phyloP scores from a whole-genome alignment of 2,329 filamentous ascomycete genomes.

The Fusarium zealandicum region DNA sequence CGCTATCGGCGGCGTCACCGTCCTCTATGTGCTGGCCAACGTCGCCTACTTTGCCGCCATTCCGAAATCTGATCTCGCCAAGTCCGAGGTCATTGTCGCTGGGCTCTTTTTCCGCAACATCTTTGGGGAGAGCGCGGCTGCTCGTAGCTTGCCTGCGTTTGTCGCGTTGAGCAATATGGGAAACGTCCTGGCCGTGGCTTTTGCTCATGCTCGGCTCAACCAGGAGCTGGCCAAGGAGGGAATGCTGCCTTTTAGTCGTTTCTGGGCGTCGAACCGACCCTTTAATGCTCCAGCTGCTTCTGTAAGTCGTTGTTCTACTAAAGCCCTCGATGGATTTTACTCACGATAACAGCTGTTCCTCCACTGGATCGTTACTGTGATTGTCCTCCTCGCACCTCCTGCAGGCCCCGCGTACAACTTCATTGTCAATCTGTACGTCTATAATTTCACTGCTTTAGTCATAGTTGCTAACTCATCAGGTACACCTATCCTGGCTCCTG shows the following conservation, averaged over 20 bases:
- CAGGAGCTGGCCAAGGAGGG: conserved; percentile 76
- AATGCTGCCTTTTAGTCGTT: conserved; percentile 67
- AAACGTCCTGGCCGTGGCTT: conserved; percentile 68
- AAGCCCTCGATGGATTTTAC: not conserved
- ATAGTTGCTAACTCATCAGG: conserved; percentile 35
- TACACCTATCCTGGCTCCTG: conserved; percentile 61
- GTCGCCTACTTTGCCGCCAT: conserved; percentile 71
- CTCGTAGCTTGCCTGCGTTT: conserved; percentile 58
- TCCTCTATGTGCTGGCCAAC: conserved; percentile 69
- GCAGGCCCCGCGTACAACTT: conserved; percentile 75
- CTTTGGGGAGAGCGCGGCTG: conserved; percentile 63
- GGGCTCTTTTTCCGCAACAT: conserved; percentile 68
- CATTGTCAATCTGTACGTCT: conserved; percentile 58
- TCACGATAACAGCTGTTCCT: conserved; percentile 58
- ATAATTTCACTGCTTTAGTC: accelerated
- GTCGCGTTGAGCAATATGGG: conserved; percentile 68
- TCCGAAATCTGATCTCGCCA: conserved; percentile 63
- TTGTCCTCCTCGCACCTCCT: conserved; percentile 71
- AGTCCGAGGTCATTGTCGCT: conserved; percentile 66
- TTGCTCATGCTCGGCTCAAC: conserved; percentile 65
- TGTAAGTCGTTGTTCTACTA: conserved; percentile 42
- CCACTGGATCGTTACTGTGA: conserved; percentile 70
- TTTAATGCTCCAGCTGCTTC: conserved; percentile 69
- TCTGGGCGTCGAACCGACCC: conserved; percentile 74
- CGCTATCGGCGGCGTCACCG: conserved; percentile 64